Evolutionary conservation across 1,139 yeast genomes (phyloP).

Genomic region (Saccharomycopsis crataegensis): DNA sequence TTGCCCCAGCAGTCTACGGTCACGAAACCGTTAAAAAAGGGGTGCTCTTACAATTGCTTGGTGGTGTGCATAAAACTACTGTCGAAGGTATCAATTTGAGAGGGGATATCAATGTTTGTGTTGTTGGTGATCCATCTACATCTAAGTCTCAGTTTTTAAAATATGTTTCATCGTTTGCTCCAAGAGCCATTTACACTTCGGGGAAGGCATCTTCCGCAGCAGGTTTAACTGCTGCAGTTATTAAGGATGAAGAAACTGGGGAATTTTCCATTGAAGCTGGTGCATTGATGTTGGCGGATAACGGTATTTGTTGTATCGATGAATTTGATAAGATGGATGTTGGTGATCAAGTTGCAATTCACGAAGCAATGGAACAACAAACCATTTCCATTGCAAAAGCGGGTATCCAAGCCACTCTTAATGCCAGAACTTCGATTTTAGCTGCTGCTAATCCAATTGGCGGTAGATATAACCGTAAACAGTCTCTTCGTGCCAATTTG

Average conservation of each 20-base stretch:
- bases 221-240: slow-evolving; percentile 97
- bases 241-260: slow-evolving; percentile 95
- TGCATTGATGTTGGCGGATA: slow-evolving; percentile 97
- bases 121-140: slow-evolving; percentile 98
- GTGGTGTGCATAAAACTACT: slow-evolving; percentile 94
- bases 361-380: slow-evolving; percentile 99
- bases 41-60: slow-evolving; percentile 74
- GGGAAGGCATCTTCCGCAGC: slow-evolving; percentile 99
- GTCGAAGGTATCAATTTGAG: slow-evolving; percentile 92
- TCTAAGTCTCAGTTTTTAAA: slow-evolving; percentile 94
- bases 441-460: slow-evolving; percentile 98
- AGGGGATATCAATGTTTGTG: slow-evolving; percentile 95
- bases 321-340: slow-evolving; percentile 98
- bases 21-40: slow-evolving; percentile 95
- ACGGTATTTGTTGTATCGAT: slow-evolving; percentile 97
- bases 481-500: slow-evolving; percentile 77
- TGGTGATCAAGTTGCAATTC: slow-evolving; percentile 95
- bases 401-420: slow-evolving; percentile 94
- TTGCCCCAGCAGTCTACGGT: slow-evolving; percentile 97
- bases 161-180: slow-evolving; percentile 86
- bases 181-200: slow-evolving; percentile 93
- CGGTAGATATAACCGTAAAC: slow-evolving; percentile 86
- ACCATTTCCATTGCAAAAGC: slow-evolving; percentile 97
- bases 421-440: slow-evolving; percentile 90
- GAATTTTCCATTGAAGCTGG: slow-evolving; percentile 98